Percentiles rank a stretch among this genome's conserved stretches.
Conservation (phyloP, 768 basidiomycete genomes). For the Psilocybe subaeruginosa region DNA sequence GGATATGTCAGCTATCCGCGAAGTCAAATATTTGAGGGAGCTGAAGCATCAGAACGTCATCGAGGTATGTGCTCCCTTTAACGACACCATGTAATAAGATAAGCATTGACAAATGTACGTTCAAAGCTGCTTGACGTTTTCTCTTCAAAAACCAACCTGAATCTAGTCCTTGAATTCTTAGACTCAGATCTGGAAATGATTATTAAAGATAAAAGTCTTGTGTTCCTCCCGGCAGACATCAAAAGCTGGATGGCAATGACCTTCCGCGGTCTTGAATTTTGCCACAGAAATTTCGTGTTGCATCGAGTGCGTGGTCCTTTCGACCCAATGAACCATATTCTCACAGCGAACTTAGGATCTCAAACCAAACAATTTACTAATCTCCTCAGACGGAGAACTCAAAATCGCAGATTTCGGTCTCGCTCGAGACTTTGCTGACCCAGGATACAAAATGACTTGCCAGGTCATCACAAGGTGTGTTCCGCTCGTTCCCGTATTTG, state of each 20-base stretch:
- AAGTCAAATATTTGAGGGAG: constrained; percentile 96
- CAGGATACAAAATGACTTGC: constrained; percentile 95
- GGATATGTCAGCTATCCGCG: constrained; percentile 98
- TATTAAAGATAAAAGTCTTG: constrained; percentile 90
- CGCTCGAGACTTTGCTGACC: constrained; percentile 94
- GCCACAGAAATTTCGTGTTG: constrained; percentile 91
- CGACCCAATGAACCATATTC: neutral
- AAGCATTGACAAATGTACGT: neutral
- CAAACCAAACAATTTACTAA: constrained; percentile 98
- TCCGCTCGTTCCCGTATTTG: neutral
- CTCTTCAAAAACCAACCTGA: constrained; percentile 94
- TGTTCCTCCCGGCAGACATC: constrained; percentile 94
- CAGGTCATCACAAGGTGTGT: constrained; percentile 95
- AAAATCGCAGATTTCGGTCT: constrained; percentile 99
- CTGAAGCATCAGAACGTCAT: constrained; percentile 94
- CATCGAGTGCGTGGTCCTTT: constrained; percentile 69
- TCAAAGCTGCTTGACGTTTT: constrained; percentile 92
- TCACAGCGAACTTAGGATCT: constrained; percentile 66
- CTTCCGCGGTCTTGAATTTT: constrained; percentile 96
- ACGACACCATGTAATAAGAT: neutral
- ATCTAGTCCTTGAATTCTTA: constrained; percentile 95
- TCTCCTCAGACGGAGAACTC: constrained; percentile 86
- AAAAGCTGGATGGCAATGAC: constrained; percentile 99
- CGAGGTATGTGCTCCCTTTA: constrained; percentile 53
- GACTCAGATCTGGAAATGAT: constrained; percentile 97